Percentiles rank a stretch among this genome's conserved stretches.
These are phyloP conservation scores for Aspergillaceae sp. DNA, from an alignment of 2,329 filamentous ascomycete genomes.

Conservation along the genomic window DNA sequence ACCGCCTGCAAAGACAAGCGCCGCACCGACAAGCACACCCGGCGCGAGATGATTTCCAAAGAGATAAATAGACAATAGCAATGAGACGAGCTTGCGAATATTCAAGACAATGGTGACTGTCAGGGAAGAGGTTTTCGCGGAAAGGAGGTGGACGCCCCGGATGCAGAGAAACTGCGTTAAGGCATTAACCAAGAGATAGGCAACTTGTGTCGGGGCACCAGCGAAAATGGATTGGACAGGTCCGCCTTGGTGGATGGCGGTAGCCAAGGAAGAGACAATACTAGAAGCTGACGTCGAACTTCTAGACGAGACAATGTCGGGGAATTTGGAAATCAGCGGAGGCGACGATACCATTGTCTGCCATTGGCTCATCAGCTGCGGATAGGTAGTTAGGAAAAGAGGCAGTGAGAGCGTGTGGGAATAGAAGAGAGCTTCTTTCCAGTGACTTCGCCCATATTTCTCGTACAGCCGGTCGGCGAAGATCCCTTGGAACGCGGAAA, in stretches of 20 bases:
- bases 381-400: conserved; percentile 33
- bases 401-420: conserved; percentile 51
- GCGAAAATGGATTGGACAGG: conserved; percentile 18
- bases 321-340: conserved; percentile 21
- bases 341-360: conserved; percentile 26
- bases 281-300: not conserved
- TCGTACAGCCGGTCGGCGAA: conserved; percentile 89
- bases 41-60: conserved; percentile 77
- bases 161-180: conserved; percentile 93
- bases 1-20: conserved; percentile 83
- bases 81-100: conserved; percentile 83
- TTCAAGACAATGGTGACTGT: conserved; percentile 97
- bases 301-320: conserved; percentile 2
- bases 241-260: conserved; percentile 9
- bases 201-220: conserved; percentile 26
- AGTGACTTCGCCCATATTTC: conserved; percentile 69
- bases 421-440: conserved; percentile 96
- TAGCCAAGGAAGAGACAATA: conserved; percentile 8
- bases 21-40: conserved; percentile 71
- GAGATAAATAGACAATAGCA: conserved; percentile 83
- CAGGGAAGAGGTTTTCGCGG: conserved; percentile 76
- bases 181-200: conserved; percentile 46
- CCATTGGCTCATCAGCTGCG: conserved; percentile 30
- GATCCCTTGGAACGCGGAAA: conserved; percentile 89
- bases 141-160: conserved; percentile 88